Evolutionary conservation across 2,329 filamentous ascomycete species (phyloP), one percentile per base, ranked within the genome.

Genomic region (Colletotrichum phormii): DNA sequence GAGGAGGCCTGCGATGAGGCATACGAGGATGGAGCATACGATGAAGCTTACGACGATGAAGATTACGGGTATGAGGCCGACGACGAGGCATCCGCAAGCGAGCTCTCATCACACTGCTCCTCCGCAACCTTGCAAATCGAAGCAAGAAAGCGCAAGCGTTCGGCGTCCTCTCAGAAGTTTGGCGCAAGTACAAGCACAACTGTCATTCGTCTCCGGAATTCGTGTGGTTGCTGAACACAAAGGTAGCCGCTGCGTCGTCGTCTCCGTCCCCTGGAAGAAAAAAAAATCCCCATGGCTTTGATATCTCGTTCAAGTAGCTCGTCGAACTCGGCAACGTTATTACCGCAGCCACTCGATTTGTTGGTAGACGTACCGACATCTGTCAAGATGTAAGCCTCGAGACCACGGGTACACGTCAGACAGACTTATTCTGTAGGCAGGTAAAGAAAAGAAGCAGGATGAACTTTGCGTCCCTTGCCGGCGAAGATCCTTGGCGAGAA

Each of bases 321-420:
- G 35, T 79, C 78, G 31, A 80, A 53, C 61, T 79, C 77, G n/a
- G 77, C 75, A 79, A 79, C 1, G 26, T 29, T 29, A 29, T 8
- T 18, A 18, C 78, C 78, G 76, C 78, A 81, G 5, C 78, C 78
- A 1, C 77, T 77, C 1, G 77, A 78, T 4, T 76, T 77, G 60
- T 77, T 79, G 37, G 76, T 74, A 4, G 75, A 77, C 54, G 78
- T 67, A 2, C 76, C 78, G 15, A 78, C 75, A 51, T 79, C 76
- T 78, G 49, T 49, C 15, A 1, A 11, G 15, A 35, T 2, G 35
- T 67, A 22, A 63, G 65, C 13, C 59, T 58, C n/a, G 29, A 18
- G 13, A 4, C 7, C 26, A 1, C 29, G 6, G 11, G 29, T 1
- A 33, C 13, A 22, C 5, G 42, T 5, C 18, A 37, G 13, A 62